phyloP scores from a whole-genome alignment of 2,329 filamentous ascomycete species.

The Coniella vitis region DNA sequence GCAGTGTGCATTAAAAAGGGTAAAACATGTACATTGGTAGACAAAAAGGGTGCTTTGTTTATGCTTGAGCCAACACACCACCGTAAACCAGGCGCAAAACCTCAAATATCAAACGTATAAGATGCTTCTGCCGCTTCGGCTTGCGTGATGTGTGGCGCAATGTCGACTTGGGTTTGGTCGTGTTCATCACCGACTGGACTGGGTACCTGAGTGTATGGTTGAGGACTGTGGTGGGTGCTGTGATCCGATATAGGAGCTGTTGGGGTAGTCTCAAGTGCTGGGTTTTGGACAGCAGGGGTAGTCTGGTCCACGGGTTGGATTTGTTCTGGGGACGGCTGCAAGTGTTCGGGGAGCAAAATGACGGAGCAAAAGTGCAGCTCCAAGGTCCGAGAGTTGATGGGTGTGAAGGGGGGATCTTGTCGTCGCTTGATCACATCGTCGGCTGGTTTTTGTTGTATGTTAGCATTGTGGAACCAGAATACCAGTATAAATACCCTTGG shows the following conservation, averaged over 20 bases:
- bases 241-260: neutral
- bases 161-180: too few relatives aligned
- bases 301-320: neutral
- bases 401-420: slow-evolving; percentile 45
- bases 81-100: neutral
- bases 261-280: neutral
- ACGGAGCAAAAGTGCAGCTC: slow-evolving; percentile 39
- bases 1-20: too few relatives aligned
- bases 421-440: slow-evolving; percentile 38
- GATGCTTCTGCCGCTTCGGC: too few relatives aligned
- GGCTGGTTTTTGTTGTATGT: slow-evolving; percentile 21
- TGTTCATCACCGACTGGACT: too few relatives aligned
- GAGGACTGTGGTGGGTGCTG: neutral
- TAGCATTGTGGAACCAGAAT: slow-evolving; percentile 10
- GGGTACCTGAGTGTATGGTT: neutral
- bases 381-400: slow-evolving; percentile 38
- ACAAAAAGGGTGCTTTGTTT: neutral
- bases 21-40: too few relatives aligned
- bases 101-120: neutral
- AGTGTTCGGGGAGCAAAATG: slow-evolving; percentile 28
- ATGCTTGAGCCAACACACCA: neutral
- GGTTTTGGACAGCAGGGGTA: neutral
- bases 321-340: neutral
- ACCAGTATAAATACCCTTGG: too few relatives aligned
- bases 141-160: too few relatives aligned